Evolutionary conservation across 2,329 filamentous ascomycete species (phyloP).

Genomic region (Lecanicillium sp.): DNA sequence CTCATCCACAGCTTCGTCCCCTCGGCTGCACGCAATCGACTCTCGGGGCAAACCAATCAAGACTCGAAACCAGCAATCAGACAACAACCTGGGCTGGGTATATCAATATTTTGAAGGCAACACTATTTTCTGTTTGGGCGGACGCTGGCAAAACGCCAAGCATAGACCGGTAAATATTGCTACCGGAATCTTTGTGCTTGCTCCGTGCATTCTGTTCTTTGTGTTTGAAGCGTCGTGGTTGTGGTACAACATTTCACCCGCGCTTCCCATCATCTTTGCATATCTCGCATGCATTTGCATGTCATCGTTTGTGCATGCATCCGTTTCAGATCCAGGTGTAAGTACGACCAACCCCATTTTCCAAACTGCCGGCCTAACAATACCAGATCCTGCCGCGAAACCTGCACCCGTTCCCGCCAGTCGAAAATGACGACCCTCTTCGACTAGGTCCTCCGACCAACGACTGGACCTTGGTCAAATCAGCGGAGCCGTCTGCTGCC

Average conservation of each 20-base stretch:
- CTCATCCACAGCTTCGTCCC: conserved; percentile 72
- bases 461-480: conserved; percentile 89
- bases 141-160: conserved; percentile 78
- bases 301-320: conserved; percentile 91
- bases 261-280: conserved; percentile 79
- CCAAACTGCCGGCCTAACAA: conserved; percentile 3
- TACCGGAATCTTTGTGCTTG: conserved; percentile 70
- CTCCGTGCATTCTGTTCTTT: conserved; percentile 79
- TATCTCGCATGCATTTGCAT: conserved; percentile 88
- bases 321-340: conserved; percentile 85
- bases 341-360: conserved; percentile 29
- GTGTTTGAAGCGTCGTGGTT: conserved; percentile 75
- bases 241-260: conserved; percentile 80
- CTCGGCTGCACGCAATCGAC: conserved; percentile 48
- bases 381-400: conserved; percentile 82
- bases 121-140: conserved; percentile 79
- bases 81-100: conserved; percentile 47
- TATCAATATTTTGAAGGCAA: conserved; percentile 93
- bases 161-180: conserved; percentile 83
- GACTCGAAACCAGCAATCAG: conserved; percentile 16
- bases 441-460: conserved; percentile 76
- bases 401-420: conserved; percentile 76
- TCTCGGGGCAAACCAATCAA: conserved; percentile 13
- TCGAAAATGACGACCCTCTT: conserved; percentile 71
- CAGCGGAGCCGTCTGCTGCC: conserved; percentile 62